Conservation (phyloP, 306 rosid genomes). For the Arachis hypogaea region DNA sequence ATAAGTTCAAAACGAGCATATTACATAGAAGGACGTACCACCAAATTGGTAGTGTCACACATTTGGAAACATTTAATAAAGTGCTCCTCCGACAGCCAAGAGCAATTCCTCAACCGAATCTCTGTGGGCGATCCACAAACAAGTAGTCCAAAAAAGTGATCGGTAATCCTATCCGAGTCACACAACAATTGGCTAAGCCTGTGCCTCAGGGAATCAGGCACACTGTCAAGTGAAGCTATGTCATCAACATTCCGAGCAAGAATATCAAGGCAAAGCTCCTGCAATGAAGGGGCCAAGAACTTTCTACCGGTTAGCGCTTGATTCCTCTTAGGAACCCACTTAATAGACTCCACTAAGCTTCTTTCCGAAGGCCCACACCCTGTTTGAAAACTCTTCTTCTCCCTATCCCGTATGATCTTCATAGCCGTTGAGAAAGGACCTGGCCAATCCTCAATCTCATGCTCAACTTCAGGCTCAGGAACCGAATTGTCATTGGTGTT, state of each 20-base stretch:
- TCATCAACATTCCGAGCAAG: conserved; percentile 63
- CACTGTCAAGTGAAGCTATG: conserved; percentile 57
- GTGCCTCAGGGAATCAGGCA: conserved; percentile 65
- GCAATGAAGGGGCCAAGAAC: conserved; percentile 54
- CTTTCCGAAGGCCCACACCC: not conserved
- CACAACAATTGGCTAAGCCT: conserved; percentile 61
- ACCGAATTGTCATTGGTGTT: not conserved
- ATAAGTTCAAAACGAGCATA: conserved; percentile 4
- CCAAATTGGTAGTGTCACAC: conserved; percentile 55
- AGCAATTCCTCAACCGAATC: conserved; percentile 67
- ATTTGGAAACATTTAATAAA: conserved; percentile 49
- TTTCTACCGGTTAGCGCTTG: conserved; percentile 10
- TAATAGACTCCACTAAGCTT: conserved; percentile 36
- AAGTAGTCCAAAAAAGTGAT: conserved; percentile 55
- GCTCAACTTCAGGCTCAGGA: conserved; percentile 39
- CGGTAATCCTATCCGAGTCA: conserved; percentile 58
- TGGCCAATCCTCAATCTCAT: conserved; percentile 79
- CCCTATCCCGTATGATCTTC: conserved; percentile 71
- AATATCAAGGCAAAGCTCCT: conserved; percentile 49
- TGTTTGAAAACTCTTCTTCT: conserved; percentile 26
- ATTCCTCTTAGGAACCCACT: conserved; percentile 57
- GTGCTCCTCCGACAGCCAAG: conserved; percentile 74
- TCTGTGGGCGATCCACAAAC: conserved; percentile 65
- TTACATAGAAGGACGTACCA: conserved; percentile 40
- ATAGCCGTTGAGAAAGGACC: conserved; percentile 91